phyloP scores from a whole-genome alignment of 208 protist genomes.

The Trichomonas gallinae region DNA sequence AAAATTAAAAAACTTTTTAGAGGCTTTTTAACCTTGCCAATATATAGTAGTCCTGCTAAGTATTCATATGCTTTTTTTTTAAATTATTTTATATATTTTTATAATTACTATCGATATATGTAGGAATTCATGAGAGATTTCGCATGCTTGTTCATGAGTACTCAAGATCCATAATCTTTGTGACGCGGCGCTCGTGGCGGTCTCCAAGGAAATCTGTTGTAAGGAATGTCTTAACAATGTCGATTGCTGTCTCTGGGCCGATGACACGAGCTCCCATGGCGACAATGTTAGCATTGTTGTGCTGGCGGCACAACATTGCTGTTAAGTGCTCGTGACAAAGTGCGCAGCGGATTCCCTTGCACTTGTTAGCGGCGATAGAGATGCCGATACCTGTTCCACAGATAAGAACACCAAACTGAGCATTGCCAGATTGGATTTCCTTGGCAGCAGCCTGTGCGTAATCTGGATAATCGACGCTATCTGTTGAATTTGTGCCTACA shows the following conservation, averaged over 20 bases:
- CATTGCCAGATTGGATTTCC: neutral
- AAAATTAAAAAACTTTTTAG: too few species aligned
- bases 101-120: too few species aligned
- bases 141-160: too few species aligned
- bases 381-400: neutral
- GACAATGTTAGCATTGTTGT: neutral
- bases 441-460: neutral
- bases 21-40: too few species aligned
- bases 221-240: neutral
- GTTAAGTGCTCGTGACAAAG: neutral
- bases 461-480: neutral
- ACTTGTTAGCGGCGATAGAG: slow-evolving; percentile 3
- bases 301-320: neutral
- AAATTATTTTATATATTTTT: too few species aligned
- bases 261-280: neutral
- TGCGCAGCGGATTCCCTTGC: neutral
- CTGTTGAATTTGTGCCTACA: neutral
- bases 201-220: neutral
- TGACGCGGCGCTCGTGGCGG: neutral
- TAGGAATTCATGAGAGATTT: too few species aligned
- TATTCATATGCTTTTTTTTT: too few species aligned
- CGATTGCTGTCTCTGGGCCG: neutral
- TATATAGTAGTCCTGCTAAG: too few species aligned
- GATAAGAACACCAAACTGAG: neutral
- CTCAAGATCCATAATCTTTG: neutral